A percentile compares a stretch with the other conserved stretches of the same genome.
Conservation (phyloP, 108 stramenopile species). For the Cylindrotheca fusiformis region DNA sequence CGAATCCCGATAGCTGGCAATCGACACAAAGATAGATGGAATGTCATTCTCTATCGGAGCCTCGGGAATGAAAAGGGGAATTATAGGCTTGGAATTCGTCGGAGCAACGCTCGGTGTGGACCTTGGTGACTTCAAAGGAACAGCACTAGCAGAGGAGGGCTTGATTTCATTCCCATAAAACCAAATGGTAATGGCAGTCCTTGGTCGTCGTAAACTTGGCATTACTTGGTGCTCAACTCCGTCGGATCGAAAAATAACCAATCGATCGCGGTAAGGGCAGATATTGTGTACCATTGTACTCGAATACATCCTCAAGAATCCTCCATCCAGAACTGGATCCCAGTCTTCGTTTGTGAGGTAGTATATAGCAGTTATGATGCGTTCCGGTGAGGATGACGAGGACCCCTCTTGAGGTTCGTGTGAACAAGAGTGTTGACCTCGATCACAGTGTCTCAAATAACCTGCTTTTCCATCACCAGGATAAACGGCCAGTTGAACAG, state of each 20-base stretch:
- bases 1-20: slow-evolving; percentile 81
- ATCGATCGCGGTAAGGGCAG: slow-evolving; percentile 45
- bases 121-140: not conserved
- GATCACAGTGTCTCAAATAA: slow-evolving; percentile 64
- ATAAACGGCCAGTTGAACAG: slow-evolving; percentile 64
- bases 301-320: slow-evolving; percentile 47
- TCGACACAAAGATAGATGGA: slow-evolving; percentile 75
- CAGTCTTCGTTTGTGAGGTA: slow-evolving; percentile 61
- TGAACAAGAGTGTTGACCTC: slow-evolving; percentile 20
- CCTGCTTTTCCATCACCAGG: slow-evolving; percentile 55
- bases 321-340: slow-evolving; percentile 55
- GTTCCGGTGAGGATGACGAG: slow-evolving; percentile 10
- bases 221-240: slow-evolving; percentile 64
- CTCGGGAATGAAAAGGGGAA: slow-evolving; percentile 1
- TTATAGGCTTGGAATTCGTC: not conserved
- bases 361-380: slow-evolving; percentile 66
- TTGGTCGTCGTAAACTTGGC: slow-evolving; percentile 46
- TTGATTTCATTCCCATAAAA: slow-evolving; percentile 41
- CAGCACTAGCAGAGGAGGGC: not conserved
- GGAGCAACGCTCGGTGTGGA: not conserved
- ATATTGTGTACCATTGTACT: slow-evolving; percentile 17
- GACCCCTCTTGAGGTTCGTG: slow-evolving; percentile 8
- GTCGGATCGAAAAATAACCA: slow-evolving; percentile 74
- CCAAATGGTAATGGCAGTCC: slow-evolving; percentile 73
- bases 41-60: not conserved